A percentile compares a stretch with the other conserved stretches of the same genome.
phyloP scores from a whole-genome alignment of 441 rosid species.

The Kokia cookei region DNA sequence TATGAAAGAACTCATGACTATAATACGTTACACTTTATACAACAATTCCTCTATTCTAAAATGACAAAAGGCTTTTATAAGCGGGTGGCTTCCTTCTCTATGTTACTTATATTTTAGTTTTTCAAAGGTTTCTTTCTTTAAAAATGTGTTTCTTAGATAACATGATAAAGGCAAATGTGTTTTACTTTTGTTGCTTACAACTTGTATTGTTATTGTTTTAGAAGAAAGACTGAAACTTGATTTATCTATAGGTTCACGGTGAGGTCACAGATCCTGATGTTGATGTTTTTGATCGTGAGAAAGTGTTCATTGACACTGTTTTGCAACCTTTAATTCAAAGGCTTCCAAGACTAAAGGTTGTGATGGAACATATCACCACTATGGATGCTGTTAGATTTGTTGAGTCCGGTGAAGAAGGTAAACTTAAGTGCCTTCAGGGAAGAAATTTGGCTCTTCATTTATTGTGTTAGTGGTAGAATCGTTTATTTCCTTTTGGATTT shows the following conservation, averaged over 20 bases:
- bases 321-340: conserved; percentile 60
- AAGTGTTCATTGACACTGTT: conserved; percentile 76
- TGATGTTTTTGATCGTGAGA: conserved; percentile 89
- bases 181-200: neutral
- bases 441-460: neutral
- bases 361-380: conserved; percentile 96
- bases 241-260: conserved; percentile 73
- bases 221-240: neutral
- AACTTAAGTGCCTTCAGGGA: neutral
- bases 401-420: conserved; percentile 82
- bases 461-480: neutral
- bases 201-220: neutral
- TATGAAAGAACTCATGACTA: too few species aligned
- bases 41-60: neutral
- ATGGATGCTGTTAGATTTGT: conserved; percentile 82
- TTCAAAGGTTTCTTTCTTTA: neutral
- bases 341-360: conserved; percentile 72
- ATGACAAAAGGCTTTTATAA: neutral
- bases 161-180: neutral
- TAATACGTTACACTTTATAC: neutral
- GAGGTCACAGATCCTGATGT: conserved; percentile 85
- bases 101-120: neutral
- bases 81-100: neutral
- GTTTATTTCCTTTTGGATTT: neutral
- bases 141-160: neutral